Conservation (phyloP, 192 early-diverging fungal species). For the Dissophora globulifera region DNA sequence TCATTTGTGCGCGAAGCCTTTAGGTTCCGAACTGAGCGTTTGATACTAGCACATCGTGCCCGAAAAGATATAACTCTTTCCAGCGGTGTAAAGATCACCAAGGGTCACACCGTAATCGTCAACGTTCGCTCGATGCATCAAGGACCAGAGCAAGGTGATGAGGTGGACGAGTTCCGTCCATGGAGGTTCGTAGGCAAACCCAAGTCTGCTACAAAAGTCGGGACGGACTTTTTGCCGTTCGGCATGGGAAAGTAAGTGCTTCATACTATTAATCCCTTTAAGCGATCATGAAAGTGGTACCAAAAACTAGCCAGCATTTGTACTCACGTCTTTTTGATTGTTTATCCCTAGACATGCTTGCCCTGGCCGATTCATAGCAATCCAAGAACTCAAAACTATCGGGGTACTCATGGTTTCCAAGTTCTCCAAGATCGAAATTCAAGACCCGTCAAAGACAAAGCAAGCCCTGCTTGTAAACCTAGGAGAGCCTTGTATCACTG, state of each 20-base stretch:
- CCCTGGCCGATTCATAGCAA: conserved; percentile 52
- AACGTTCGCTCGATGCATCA: conserved; percentile 35
- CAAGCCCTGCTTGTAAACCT: conserved; percentile 4
- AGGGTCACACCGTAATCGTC: conserved; percentile 29
- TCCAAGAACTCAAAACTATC: conserved; percentile 29
- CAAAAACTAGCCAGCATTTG: too few relatives aligned
- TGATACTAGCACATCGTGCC: conserved; percentile 17
- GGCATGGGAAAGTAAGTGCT: conserved; percentile 52
- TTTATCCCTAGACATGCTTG: conserved; percentile 40
- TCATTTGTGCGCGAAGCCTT: conserved; percentile 54
- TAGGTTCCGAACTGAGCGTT: conserved; percentile 24
- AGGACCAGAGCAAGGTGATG: conserved; percentile 30
- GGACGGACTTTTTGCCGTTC: conserved; percentile 46
- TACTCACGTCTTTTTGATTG: too few relatives aligned
- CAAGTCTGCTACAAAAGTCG: conserved; percentile 42
- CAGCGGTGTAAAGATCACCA: conserved; percentile 42
- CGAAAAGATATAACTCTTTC: conserved; percentile 45
- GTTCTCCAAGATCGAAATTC: conserved; percentile 38
- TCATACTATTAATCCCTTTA: too few relatives aligned
- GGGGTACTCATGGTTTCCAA: conserved; percentile 17
- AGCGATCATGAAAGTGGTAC: too few relatives aligned
- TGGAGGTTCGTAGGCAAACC: conserved; percentile 52
- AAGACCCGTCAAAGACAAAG: conserved; percentile 25
- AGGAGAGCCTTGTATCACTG: conserved; percentile 8
- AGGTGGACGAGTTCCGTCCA: conserved; percentile 48